Conservation (phyloP, 192 early-diverging fungal genomes). For the Piromyces sp. region DNA sequence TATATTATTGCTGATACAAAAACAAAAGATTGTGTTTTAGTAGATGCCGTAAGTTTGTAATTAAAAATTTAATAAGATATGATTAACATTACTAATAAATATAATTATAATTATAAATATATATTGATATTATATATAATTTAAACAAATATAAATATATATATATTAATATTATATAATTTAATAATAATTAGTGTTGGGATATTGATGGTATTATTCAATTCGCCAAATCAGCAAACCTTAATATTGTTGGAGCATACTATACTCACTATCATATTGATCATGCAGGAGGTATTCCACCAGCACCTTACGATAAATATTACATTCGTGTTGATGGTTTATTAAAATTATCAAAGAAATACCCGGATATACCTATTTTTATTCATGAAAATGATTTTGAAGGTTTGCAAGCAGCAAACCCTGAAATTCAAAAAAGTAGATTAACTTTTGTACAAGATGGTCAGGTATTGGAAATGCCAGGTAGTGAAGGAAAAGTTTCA, state of each 20-base stretch:
- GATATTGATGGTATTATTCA: slow-evolving; percentile 69
- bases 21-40: slow-evolving; percentile 52
- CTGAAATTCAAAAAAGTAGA: background rate
- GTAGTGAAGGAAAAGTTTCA: background rate
- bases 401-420: background rate
- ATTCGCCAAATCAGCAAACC: slow-evolving; percentile 29
- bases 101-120: too few species aligned
- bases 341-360: background rate
- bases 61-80: too few species aligned
- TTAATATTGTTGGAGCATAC: slow-evolving; percentile 51
- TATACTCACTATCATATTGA: slow-evolving; percentile 42
- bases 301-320: background rate
- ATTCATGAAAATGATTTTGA: background rate
- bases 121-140: too few species aligned
- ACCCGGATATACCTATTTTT: background rate
- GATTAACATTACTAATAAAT: too few species aligned
- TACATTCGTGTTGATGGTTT: background rate
- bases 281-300: background rate
- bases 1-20: slow-evolving; percentile 58
- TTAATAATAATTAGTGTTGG: slow-evolving; percentile 46
- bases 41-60: slow-evolving; percentile 48
- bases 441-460: background rate
- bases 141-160: too few species aligned
- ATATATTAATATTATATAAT: background rate
- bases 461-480: background rate